These are phyloP conservation scores for Aspergillus panamensis DNA, from an alignment of 495 filamentous ascomycete species.

Conservation along the genomic window DNA sequence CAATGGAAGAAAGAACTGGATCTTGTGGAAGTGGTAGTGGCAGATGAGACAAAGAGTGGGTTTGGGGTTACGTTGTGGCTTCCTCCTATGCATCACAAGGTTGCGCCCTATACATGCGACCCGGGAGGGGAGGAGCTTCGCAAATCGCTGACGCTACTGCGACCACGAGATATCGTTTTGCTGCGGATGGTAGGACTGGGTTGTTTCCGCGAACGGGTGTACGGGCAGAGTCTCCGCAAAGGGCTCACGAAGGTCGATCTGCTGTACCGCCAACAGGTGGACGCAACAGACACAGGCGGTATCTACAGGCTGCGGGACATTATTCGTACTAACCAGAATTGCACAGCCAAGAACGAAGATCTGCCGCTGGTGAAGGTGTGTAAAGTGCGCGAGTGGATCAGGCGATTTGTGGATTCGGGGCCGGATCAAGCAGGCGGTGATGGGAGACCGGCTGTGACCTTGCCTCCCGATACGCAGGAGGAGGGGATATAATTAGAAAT, in stretches of 20 bases:
- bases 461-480: conserved; percentile 53
- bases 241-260: conserved; percentile 69
- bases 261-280: conserved; percentile 49
- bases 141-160: conserved; percentile 46
- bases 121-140: conserved; percentile 37
- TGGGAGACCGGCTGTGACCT: conserved; percentile 27
- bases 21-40: conserved; percentile 75
- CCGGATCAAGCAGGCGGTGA: conserved; percentile 41
- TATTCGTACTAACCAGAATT: conserved; percentile 7
- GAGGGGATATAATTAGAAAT: conserved; percentile 24
- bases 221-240: conserved; percentile 69
- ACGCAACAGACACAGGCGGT: conserved; percentile 39
- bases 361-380: conserved; percentile 59
- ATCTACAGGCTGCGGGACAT: conserved; percentile 31
- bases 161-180: conserved; percentile 70
- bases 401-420: conserved; percentile 59
- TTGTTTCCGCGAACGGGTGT: conserved; percentile 67
- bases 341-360: conserved; percentile 35
- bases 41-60: conserved; percentile 79
- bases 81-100: conserved; percentile 22
- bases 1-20: conserved; percentile 50
- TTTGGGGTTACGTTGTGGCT: conserved; percentile 88
- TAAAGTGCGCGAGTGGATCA: conserved; percentile 70
- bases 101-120: conserved; percentile 23
- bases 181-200: conserved; percentile 73